Conservation (phyloP, 345 rosid species). For the Streptanthus diversifolius region DNA sequence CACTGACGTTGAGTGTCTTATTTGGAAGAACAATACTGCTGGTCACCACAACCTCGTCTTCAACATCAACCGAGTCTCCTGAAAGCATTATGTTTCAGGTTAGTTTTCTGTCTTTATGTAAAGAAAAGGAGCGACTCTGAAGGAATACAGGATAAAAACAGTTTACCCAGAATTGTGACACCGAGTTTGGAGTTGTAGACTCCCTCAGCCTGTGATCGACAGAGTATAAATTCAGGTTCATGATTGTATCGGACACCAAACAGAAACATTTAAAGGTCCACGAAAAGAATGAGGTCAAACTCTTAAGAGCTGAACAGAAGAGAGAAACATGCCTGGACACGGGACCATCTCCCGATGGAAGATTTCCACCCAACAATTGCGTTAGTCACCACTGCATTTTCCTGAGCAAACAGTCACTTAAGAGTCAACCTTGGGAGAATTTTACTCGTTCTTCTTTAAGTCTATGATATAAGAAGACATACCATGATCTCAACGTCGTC, state of each 20-base stretch:
- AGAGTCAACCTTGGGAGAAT: slow-evolving; percentile 10
- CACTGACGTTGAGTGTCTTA: slow-evolving; percentile 74
- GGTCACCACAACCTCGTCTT: slow-evolving; percentile 86
- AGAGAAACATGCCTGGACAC: slow-evolving; percentile 61
- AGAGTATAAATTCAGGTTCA: slow-evolving; percentile 18
- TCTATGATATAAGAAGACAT: slow-evolving; percentile 7
- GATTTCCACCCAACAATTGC: slow-evolving; percentile 96
- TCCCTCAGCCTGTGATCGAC: slow-evolving; percentile 72
- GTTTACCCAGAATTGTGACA: slow-evolving; percentile 81
- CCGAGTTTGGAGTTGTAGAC: slow-evolving; percentile 83
- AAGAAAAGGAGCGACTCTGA: background rate
- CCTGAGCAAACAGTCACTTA: slow-evolving; percentile 44
- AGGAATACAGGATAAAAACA: background rate
- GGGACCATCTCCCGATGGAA: slow-evolving; percentile 90
- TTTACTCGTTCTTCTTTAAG: background rate
- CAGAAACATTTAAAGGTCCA: background rate
- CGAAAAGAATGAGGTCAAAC: background rate
- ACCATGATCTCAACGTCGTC: slow-evolving; percentile 93
- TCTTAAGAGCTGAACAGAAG: background rate
- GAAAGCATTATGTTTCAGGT: slow-evolving; percentile 1
- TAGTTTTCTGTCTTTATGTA: slow-evolving; percentile 3
- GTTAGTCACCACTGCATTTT: slow-evolving; percentile 80
- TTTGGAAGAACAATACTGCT: slow-evolving; percentile 89
- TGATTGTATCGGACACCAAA: background rate
- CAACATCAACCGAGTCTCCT: slow-evolving; percentile 91